These are phyloP conservation scores for Aspergillus incahuasiensis DNA, from an alignment of 495 filamentous ascomycete species.

Conservation along the genomic window DNA sequence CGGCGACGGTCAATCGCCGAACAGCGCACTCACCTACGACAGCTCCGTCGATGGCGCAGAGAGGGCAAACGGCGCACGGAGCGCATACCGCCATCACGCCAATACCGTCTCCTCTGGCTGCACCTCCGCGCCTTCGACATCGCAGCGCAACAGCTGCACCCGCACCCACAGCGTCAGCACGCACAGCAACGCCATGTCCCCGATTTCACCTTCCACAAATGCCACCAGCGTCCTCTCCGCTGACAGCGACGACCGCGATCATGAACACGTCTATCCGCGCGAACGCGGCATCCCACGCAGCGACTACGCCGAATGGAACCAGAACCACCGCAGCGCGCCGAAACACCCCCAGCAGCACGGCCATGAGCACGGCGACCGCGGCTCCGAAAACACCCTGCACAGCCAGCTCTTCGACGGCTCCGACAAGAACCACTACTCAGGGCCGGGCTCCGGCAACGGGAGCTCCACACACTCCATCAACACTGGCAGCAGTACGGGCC, in stretches of 20 bases:
- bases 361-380: not conserved
- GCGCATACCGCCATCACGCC: constrained; percentile 29
- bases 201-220: constrained; percentile 47
- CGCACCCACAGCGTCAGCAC: constrained; percentile 42
- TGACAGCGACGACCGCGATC: constrained; percentile 48
- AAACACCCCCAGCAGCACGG: no score
- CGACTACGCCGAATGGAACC: constrained; percentile 17
- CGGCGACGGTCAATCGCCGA: constrained; percentile 3
- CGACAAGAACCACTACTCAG: constrained; percentile 26
- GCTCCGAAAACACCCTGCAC: constrained; percentile 5
- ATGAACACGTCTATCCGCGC: constrained; percentile 20
- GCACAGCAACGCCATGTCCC: constrained; percentile 42
- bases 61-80: constrained; percentile 30
- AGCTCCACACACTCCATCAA: constrained; percentile 30
- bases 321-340: constrained; percentile 8
- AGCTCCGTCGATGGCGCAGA: constrained; percentile 23
- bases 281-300: constrained; percentile 32
- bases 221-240: constrained; percentile 48
- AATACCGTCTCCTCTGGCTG: constrained; percentile 36
- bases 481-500: constrained; percentile 27
- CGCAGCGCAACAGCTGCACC: constrained; percentile 41
- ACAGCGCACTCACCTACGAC: constrained; percentile 15
- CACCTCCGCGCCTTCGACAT: constrained; percentile 33
- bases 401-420: constrained; percentile 17
- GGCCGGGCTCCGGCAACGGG: constrained; percentile 22